A percentile compares a stretch with the other conserved stretches of the same genome.
phyloP scores from a whole-genome alignment of 1,284 basidiomycete genomes.

The Somion occarium region DNA sequence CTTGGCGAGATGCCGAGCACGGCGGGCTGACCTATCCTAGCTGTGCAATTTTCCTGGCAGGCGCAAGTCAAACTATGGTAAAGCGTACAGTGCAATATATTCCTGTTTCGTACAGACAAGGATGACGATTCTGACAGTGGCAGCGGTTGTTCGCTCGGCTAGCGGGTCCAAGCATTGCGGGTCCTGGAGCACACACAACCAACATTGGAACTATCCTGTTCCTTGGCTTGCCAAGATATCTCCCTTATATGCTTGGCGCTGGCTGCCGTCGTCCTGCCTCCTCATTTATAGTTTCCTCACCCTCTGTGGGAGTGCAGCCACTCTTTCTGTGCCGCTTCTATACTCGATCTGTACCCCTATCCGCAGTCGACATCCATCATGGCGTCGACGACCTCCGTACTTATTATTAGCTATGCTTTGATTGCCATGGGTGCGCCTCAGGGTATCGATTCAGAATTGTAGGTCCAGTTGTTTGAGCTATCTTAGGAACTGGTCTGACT shows the following conservation, averaged over 20 bases:
- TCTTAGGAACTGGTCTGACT: background rate
- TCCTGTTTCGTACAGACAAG: too few relatives aligned
- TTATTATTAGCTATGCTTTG: background rate
- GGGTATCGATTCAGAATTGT: background rate
- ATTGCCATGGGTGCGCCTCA: background rate
- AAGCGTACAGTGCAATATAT: too few relatives aligned
- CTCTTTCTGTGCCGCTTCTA: background rate
- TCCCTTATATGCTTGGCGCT: background rate
- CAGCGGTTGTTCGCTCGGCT: background rate
- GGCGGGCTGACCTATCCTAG: background rate
- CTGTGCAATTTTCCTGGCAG: background rate
- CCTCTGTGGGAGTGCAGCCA: background rate
- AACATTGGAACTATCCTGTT: background rate
- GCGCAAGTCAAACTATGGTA: too few relatives aligned
- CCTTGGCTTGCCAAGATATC: constrained; percentile 5
- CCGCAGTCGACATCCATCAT: background rate
- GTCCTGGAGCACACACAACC: background rate
- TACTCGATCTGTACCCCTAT: background rate
- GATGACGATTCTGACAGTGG: background rate
- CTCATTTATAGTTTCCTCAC: constrained; percentile 1
- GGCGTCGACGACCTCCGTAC: background rate
- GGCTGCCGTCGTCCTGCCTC: constrained; percentile 1
- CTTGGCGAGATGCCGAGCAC: background rate
- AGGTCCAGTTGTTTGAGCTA: background rate
- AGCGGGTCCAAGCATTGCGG: background rate